These are phyloP conservation scores for Wallacemonas sp. DNA, from an alignment of 208 protist genomes.

Conservation along the genomic window DNA sequence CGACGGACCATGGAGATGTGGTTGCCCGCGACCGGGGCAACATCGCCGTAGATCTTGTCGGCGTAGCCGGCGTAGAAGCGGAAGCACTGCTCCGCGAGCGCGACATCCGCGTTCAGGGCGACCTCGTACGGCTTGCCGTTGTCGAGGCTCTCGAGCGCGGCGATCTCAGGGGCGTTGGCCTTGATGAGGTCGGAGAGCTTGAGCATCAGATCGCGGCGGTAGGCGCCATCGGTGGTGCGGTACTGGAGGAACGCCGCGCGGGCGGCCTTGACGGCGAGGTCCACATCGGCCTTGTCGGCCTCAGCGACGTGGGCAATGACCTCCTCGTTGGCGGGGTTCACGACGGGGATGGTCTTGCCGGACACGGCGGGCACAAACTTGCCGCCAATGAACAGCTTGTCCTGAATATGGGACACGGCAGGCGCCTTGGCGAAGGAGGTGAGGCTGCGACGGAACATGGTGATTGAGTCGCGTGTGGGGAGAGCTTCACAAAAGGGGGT, in stretches of 20 bases:
- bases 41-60: constrained; percentile 90
- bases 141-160: constrained; percentile 83
- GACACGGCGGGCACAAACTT: constrained; percentile 73
- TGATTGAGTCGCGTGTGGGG: too few relatives aligned
- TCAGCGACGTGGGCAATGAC: constrained; percentile 78
- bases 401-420: constrained; percentile 49
- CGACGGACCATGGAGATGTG: constrained; percentile 68
- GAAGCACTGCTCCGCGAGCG: constrained; percentile 56
- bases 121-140: constrained; percentile 88
- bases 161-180: constrained; percentile 61
- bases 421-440: constrained; percentile 8
- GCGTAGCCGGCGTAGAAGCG: constrained; percentile 90
- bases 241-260: constrained; percentile 60
- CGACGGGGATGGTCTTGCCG: constrained; percentile 72
- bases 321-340: constrained; percentile 81
- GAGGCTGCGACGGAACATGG: constrained; percentile 19
- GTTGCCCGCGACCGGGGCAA: constrained; percentile 60
- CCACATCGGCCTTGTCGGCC: constrained; percentile 76
- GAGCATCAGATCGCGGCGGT: constrained; percentile 64
- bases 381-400: constrained; percentile 87
- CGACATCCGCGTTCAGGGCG: constrained; percentile 63
- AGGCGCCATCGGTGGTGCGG: constrained; percentile 41
- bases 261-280: constrained; percentile 81
- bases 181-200: constrained; percentile 82
- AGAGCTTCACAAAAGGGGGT: too few relatives aligned